phyloP scores from a whole-genome alignment of 805 yeast genomes.

The Diddensiella caesifluorescens region DNA sequence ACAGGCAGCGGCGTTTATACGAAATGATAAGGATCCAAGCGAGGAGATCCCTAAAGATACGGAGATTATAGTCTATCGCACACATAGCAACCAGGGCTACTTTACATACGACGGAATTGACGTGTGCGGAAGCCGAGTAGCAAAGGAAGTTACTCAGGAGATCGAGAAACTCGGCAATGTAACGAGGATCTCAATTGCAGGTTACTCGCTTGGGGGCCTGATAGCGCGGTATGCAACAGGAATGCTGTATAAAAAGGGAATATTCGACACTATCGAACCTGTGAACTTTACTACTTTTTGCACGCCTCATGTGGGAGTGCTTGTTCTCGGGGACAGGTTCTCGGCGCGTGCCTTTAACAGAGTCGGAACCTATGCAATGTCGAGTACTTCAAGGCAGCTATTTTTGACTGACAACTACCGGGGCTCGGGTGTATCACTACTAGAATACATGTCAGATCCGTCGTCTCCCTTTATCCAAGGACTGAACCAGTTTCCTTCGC shows the following conservation, averaged over 20 bases:
- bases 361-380: constrained; percentile 60
- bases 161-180: constrained; percentile 38
- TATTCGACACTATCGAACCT: constrained; percentile 51
- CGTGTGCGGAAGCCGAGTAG: constrained; percentile 71
- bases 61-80: constrained; percentile 41
- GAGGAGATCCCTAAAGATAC: constrained; percentile 11
- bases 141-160: constrained; percentile 53
- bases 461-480: constrained; percentile 56
- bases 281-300: constrained; percentile 57
- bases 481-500: constrained; percentile 46
- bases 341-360: constrained; percentile 53
- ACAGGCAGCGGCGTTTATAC: constrained; percentile 24
- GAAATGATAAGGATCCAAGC: constrained; percentile 24
- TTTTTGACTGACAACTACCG: constrained; percentile 40
- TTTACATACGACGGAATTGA: constrained; percentile 85
- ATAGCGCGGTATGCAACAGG: constrained; percentile 80
- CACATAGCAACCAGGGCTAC: constrained; percentile 63
- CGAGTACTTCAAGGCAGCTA: constrained; percentile 69
- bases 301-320: constrained; percentile 64
- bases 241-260: constrained; percentile 47
- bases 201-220: constrained; percentile 88
- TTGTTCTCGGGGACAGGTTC: constrained; percentile 49
- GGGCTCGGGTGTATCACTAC: constrained; percentile 42
- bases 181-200: constrained; percentile 67
- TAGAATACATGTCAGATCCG: constrained; percentile 60